Conservation (phyloP, 2,329 filamentous ascomycete species). For the Neurospora sp. region DNA sequence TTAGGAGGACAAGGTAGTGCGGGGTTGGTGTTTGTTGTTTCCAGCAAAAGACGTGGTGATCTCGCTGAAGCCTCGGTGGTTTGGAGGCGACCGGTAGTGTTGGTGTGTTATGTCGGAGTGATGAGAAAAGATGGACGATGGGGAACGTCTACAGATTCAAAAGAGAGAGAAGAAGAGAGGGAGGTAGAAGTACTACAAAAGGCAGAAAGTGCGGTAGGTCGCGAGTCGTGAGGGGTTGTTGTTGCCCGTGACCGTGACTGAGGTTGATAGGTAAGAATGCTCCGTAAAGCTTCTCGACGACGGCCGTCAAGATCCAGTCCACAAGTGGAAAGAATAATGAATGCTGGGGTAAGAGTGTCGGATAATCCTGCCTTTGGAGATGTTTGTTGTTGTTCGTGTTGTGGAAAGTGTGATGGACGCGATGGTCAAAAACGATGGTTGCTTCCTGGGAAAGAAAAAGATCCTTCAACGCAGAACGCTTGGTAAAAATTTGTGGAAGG, state of each 20-base stretch:
- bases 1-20: background rate
- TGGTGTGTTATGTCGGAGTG: background rate
- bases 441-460: background rate
- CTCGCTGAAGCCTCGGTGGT: constrained; percentile 1
- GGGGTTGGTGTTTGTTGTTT: background rate
- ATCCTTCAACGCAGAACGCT: background rate
- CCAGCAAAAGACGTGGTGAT: constrained; percentile 3
- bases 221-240: background rate
- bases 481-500: background rate
- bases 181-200: background rate
- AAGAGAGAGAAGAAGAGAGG: background rate
- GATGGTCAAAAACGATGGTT: background rate
- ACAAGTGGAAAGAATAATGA: background rate
- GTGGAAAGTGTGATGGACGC: background rate
- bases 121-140: constrained; percentile 8
- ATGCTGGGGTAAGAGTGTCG: background rate
- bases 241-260: background rate
- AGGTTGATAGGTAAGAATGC: background rate
- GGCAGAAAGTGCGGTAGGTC: background rate
- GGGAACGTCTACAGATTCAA: constrained; percentile 5
- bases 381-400: background rate
- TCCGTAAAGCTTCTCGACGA: background rate
- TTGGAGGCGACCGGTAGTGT: background rate
- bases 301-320: background rate
- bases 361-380: background rate